Evolutionary conservation across 139 green algal species (phyloP).

Genomic region (Tetradesmus lagerheimii): DNA sequence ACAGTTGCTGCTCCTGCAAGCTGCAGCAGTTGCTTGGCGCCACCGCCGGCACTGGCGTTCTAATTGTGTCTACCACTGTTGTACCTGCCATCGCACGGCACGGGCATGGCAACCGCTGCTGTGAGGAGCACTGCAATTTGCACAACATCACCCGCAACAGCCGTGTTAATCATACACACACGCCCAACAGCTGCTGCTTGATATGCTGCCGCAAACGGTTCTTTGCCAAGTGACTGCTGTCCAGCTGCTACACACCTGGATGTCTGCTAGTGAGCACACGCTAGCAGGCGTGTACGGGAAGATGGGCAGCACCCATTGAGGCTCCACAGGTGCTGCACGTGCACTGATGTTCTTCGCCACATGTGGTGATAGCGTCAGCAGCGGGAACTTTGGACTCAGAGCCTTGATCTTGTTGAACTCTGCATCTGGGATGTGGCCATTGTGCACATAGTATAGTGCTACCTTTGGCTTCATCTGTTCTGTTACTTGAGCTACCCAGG

Average conservation of each 20-base stretch:
- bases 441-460: slow-evolving; percentile 46
- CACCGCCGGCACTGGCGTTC: too few species aligned
- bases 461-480: slow-evolving; percentile 49
- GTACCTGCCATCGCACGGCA: too few species aligned
- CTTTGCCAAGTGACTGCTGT: too few species aligned
- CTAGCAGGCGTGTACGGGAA: slow-evolving; percentile 31
- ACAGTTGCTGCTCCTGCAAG: not conserved
- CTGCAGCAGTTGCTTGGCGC: not conserved
- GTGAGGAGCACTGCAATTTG: too few species aligned
- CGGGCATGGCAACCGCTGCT: too few species aligned
- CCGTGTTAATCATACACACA: too few species aligned
- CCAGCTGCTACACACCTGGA: not conserved
- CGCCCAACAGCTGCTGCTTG: not conserved
- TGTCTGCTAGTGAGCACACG: slow-evolving; percentile 26
- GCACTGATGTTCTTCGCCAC: slow-evolving; percentile 38
- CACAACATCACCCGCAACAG: too few species aligned
- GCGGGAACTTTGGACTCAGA: not conserved
- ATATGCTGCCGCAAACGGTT: not conserved
- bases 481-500: slow-evolving; percentile 11
- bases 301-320: slow-evolving; percentile 42
- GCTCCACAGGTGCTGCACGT: not conserved
- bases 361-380: slow-evolving; percentile 43
- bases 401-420: slow-evolving; percentile 24
- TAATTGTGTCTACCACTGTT: too few species aligned
- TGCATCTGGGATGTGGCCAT: slow-evolving; percentile 43